Base-by-base conservation (phyloP, 2,329 filamentous ascomycete genomes). In the Diaporthe longicolla region DNA sequence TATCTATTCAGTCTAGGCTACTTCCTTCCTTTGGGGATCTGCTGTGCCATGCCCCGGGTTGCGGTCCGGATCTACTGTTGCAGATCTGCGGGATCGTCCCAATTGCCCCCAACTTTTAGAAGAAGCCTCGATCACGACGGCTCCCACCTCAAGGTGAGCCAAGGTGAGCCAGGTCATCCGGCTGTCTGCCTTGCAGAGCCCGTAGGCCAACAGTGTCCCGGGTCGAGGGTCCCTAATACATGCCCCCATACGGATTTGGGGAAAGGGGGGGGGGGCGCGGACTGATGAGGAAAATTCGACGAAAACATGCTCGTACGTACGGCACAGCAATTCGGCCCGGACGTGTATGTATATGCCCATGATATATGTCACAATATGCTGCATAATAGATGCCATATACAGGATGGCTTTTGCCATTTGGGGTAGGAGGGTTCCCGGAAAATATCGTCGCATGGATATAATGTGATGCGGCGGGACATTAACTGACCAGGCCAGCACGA, bases 11-110 rank as follows among this genome's bases (percentile, higher is more conserved):
- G 45, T 50, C 45, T 50, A 50, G 45, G 45, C 45, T 50, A 24
- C 21, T 50, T 50, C 8, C 45, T 24, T 11, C 45, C 21, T n/a
- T n/a, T 61, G 21, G 17, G 24, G 59, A 63, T 66, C 61, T 35
- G 43, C 43, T 66, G 43, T 50, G 61, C 21, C 61, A 21, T 15
- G 3, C 45, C 17, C 61, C 63, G 63, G 63, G 45, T 45, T 17
- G 45, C n/a, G 63, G 63, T 37, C 63, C 63, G 48, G 63, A 68
- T 68, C 63, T 68, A 54, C 63, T 68, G 48, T 68, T 68, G 63
- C 63, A 68, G 63, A 68, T 68, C 63, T 52, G 48, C 48, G 32
- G 63, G 63, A 68, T 40, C 32, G 8, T 54, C 63, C 45, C 48
- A 68, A 54, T 17, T 24, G 29, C 2, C 63, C 43, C 29, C 35